Evolutionary conservation across 495 filamentous ascomycete genomes (phyloP), one percentile per base, ranked within the genome.

Genomic region (Aspergillus egyptiacus): DNA sequence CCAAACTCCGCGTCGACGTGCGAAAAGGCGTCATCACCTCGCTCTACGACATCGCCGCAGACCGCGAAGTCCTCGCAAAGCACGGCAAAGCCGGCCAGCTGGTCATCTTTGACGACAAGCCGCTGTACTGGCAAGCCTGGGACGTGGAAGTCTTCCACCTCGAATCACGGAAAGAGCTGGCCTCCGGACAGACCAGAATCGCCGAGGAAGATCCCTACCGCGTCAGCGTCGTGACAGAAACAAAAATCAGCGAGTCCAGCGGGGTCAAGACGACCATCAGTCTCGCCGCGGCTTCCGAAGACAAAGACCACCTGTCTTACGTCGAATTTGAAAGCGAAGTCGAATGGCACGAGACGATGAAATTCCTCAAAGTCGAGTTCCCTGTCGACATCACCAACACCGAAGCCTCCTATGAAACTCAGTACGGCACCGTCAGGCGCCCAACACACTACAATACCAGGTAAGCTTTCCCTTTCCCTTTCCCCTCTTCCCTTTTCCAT

Each of bases 351-450:
- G 93, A 98, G 65, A 87, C 75, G 1, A 96, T 90, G 88, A 95
- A 94, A 62, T 96, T 96, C 78, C 79, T 98, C 57, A 98, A 98
- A 74, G 91, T 97, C 44, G 93, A 98, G 66, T 97, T 98, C 68
- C 93, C 93, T 0, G 91, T 96, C 31, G 88, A 95, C 65, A 74
- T 98, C 43, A 76, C 81, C 51, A 95, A 91, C 62, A 95, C 88
- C 0, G 89, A 95, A 64, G 91, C 91, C 9, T 87, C 83, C n/a
- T 96, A 96, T 60, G 93, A 96, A 62, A 95, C 90, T 20, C 88
- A 95, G 61, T 98, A 87, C 57, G 94, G 93, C 54, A 80, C 96
- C 47, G 78, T 94, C 52, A 76, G 77, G 52, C 82, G 93, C 32
- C 90, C 93, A 7, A 98, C 93, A 0, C 93, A 95, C 70, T 95